Evolutionary conservation across 2,329 filamentous ascomycete species (phyloP), one percentile per base, ranked within the genome.

Genomic region (Beauveria australis): DNA sequence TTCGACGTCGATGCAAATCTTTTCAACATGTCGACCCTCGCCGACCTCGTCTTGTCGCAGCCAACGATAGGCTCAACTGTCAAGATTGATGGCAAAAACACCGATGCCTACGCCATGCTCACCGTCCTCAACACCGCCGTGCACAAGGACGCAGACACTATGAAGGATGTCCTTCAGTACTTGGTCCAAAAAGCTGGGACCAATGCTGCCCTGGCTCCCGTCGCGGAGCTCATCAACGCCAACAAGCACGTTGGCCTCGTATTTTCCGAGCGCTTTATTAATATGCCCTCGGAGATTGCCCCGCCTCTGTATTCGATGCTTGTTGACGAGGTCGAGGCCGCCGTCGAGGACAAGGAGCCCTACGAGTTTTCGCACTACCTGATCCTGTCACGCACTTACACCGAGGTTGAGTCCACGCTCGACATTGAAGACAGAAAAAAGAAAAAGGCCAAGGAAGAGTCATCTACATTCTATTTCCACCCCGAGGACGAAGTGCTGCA

Each of bases 251-350:
- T 97, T 61, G 94, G 92, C 3, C 78, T 99, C 18, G 83, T 99
- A 30, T 80, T 99, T n/a, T 90, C 91, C 2, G 94, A 99, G 74
- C 86, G 93, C 24, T 80, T 97, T 68, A 92, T 99, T 79, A 99
- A 99, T 78, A 92, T 97, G 80, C 94, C 94, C n/a, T 81, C 90
- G 18, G 91, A 97, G 74, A 87, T 96, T 64, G 86, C 92, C 16
- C 93, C 94, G 33, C 93, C 94, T 4, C 89, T 97, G 85, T 97
- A 97, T 81, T 86, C 82, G 55, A 96, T 97, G 91, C 83, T 99
- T 55, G 79, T 90, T 53, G 92, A 97, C 70, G 94, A 99, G 80
- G 87, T 99, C 55, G 81, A 88, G 69, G 92, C 88, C 71, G 94
- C 94, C 1, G 78, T 96, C 3, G 87, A 95, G 71, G 92, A 96